Conservation (phyloP, 306 rosid genomes). For the Acmispon strigosus region DNA sequence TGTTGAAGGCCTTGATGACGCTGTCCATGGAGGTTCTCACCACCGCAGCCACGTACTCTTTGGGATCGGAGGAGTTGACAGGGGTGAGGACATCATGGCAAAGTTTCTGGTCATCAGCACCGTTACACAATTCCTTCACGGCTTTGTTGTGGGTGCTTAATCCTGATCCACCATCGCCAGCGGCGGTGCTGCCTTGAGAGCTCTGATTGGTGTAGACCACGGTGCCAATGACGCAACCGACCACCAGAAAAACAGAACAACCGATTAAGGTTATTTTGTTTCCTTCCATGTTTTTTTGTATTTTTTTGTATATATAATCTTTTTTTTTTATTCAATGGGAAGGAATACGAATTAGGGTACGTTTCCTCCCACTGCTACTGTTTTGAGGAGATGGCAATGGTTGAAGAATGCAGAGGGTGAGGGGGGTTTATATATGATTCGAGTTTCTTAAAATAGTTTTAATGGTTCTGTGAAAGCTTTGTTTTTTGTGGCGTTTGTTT, state of each 20-base stretch:
- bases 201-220: not conserved
- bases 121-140: constrained; percentile 23
- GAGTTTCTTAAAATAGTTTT: not conserved
- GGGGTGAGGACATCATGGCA: constrained; percentile 31
- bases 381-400: not conserved
- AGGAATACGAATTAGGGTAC: not conserved
- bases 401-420: not conserved
- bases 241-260: constrained; percentile 39
- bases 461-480: not conserved
- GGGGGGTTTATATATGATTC: not conserved
- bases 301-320: not conserved
- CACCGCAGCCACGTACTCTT: constrained; percentile 27
- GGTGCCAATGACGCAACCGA: constrained; percentile 44
- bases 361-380: not conserved
- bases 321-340: not conserved
- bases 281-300: not conserved
- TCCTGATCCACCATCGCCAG: not conserved
- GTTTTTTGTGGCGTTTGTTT: not conserved
- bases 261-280: too few relatives aligned
- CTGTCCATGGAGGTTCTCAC: constrained; percentile 25
- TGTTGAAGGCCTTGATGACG: constrained; percentile 37
- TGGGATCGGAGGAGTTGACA: constrained; percentile 13
- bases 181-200: too few relatives aligned
- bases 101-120: constrained; percentile 18
- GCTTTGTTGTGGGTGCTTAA: constrained; percentile 14